These are phyloP conservation scores for Saccharomycopsis sp. DNA, from an alignment of 805 yeast species.

Conservation along the genomic window DNA sequence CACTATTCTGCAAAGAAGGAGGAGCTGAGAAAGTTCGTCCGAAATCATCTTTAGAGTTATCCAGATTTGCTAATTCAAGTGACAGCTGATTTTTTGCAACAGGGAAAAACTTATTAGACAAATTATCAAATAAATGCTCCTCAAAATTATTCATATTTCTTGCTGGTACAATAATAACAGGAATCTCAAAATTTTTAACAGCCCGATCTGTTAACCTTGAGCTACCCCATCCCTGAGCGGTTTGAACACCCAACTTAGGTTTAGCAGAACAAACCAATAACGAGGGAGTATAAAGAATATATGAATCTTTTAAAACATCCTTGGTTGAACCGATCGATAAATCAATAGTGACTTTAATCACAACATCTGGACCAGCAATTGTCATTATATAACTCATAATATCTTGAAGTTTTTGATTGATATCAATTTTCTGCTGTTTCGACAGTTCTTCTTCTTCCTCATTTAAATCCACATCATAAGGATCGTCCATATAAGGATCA, in stretches of 20 bases:
- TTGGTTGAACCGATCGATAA: slow-evolving; percentile 49
- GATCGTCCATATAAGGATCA: not conserved
- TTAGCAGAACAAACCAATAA: slow-evolving; percentile 47
- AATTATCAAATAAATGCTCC: slow-evolving; percentile 27
- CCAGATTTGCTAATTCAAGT: not conserved
- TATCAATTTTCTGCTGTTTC: slow-evolving; percentile 13
- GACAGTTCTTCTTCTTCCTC: not conserved
- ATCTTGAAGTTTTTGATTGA: slow-evolving; percentile 35
- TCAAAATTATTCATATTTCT: slow-evolving; percentile 47
- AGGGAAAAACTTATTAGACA: slow-evolving; percentile 1
- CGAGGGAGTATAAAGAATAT: slow-evolving; percentile 50
- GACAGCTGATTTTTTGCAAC: not conserved
- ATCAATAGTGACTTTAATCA: slow-evolving; percentile 48
- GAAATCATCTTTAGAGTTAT: not conserved
- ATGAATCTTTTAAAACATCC: slow-evolving; percentile 47
- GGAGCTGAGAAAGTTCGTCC: slow-evolving; percentile 9
- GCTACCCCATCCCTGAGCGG: slow-evolving; percentile 49
- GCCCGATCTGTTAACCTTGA: slow-evolving; percentile 54
- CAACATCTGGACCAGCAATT: slow-evolving; percentile 29
- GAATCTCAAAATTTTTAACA: slow-evolving; percentile 53
- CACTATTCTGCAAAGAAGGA: too few species aligned
- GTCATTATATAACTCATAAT: slow-evolving; percentile 39
- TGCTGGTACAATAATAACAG: slow-evolving; percentile 59
- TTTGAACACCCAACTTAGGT: slow-evolving; percentile 31
- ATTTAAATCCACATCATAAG: not conserved